A percentile compares a stretch with the other conserved stretches of the same genome.
These are phyloP conservation scores for Picea sitchensis DNA, from an alignment of 75 land plant species.

Conservation along the genomic window DNA sequence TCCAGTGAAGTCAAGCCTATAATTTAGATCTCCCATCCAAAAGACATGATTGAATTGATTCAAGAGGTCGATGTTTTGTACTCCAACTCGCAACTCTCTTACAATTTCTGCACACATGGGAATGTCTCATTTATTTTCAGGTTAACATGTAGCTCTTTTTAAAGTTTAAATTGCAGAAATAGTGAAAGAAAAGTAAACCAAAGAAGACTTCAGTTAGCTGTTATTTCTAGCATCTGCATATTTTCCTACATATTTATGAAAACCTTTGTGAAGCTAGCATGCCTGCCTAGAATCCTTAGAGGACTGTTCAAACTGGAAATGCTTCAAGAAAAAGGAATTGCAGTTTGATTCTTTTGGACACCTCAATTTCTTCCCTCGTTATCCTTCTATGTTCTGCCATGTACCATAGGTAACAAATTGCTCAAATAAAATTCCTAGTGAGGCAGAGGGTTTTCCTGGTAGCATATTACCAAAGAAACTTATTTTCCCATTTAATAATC, in stretches of 20 bases:
- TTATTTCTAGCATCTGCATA: background rate
- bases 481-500: background rate
- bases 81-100: conserved; percentile 23
- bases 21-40: conserved; percentile 43
- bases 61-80: conserved; percentile 29
- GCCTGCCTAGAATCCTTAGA: background rate
- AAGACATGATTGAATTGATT: conserved; percentile 46
- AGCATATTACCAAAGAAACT: background rate
- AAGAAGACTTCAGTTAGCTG: background rate
- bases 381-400: background rate
- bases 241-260: background rate
- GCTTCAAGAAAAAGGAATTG: background rate
- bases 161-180: no score
- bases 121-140: background rate
- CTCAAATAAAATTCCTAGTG: background rate
- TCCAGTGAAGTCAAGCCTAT: conserved; percentile 38
- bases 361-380: background rate
- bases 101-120: conserved; percentile 24
- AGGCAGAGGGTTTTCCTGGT: background rate
- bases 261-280: no score
- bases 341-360: background rate
- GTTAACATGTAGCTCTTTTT: no score
- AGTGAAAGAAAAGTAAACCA: background rate
- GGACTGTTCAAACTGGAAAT: background rate
- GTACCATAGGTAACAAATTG: background rate